Evolutionary conservation across 768 basidiomycete species (phyloP).

Genomic region (Candolleomyces efflorescens): DNA sequence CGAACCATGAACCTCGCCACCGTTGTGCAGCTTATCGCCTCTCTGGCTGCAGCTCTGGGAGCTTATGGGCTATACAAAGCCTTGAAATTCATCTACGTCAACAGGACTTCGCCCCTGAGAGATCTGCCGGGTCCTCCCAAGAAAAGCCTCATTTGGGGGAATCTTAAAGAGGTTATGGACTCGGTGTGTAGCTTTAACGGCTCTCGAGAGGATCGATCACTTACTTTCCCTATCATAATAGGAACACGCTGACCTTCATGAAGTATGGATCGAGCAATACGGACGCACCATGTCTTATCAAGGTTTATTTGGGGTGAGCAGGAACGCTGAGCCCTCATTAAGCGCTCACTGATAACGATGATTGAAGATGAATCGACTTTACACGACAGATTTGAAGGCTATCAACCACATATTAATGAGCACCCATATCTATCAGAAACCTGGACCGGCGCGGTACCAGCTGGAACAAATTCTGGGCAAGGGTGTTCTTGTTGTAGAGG

Average conservation of each 20-base stretch:
- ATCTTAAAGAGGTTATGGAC: conserved; percentile 39
- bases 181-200: conserved; percentile 31
- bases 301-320: conserved; percentile 37
- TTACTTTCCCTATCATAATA: background rate
- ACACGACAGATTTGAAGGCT: conserved; percentile 58
- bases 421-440: conserved; percentile 49
- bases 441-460: conserved; percentile 31
- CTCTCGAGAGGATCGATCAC: background rate
- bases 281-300: conserved; percentile 43
- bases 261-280: conserved; percentile 43
- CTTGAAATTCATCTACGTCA: conserved; percentile 21
- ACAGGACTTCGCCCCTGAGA: conserved; percentile 38
- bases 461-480: background rate
- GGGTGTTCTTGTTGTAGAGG: conserved; percentile 49
- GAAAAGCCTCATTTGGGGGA: conserved; percentile 43
- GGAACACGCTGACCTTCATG: conserved; percentile 29
- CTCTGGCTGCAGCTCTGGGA: conserved; percentile 17
- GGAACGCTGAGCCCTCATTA: background rate
- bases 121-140: conserved; percentile 49
- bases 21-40: background rate
- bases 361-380: conserved; percentile 33
- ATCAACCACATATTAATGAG: conserved; percentile 59
- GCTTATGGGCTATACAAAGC: conserved; percentile 29
- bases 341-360: background rate
- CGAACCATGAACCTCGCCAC: background rate